These are phyloP conservation scores for Aspergillus pseudoviridinutans DNA, from an alignment of 2,329 filamentous ascomycete genomes.

Conservation along the genomic window DNA sequence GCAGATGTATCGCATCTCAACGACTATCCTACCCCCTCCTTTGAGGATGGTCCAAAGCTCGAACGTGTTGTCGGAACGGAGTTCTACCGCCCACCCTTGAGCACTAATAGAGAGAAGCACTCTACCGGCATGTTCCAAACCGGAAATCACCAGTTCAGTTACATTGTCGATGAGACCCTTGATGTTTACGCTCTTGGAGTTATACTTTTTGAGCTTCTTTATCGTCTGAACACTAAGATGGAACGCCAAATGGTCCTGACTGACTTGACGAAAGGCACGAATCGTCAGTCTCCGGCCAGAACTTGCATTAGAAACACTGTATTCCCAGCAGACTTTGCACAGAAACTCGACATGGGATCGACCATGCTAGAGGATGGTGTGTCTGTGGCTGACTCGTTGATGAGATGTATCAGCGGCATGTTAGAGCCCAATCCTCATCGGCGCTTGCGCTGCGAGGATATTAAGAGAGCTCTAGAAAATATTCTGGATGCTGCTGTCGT, in stretches of 20 bases:
- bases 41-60: constrained; percentile 18
- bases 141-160: constrained; percentile 13
- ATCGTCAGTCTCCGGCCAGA: neutral
- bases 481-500: constrained; percentile 18
- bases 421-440: constrained; percentile 32
- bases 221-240: constrained; percentile 49
- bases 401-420: constrained; percentile 40
- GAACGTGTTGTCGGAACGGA: constrained; percentile 56
- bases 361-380: constrained; percentile 20
- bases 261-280: constrained; percentile 32
- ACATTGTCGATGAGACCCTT: constrained; percentile 48
- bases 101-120: constrained; percentile 6
- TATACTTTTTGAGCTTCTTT: constrained; percentile 60
- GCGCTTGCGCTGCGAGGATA: constrained; percentile 37
- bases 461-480: constrained; percentile 32
- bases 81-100: constrained; percentile 54
- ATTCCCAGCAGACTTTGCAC: constrained; percentile 36
- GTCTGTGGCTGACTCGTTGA: constrained; percentile 31
- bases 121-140: neutral
- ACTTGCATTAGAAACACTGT: constrained; percentile 11
- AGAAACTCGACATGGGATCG: constrained; percentile 34
- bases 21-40: constrained; percentile 22
- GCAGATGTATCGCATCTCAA: constrained; percentile 48
- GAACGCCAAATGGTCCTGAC: constrained; percentile 44
- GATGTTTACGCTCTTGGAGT: constrained; percentile 62